Evolutionary conservation across 306 rosid genomes (phyloP), one percentile per base, ranked within the genome.

Genomic region (Canavalia gladiata): DNA sequence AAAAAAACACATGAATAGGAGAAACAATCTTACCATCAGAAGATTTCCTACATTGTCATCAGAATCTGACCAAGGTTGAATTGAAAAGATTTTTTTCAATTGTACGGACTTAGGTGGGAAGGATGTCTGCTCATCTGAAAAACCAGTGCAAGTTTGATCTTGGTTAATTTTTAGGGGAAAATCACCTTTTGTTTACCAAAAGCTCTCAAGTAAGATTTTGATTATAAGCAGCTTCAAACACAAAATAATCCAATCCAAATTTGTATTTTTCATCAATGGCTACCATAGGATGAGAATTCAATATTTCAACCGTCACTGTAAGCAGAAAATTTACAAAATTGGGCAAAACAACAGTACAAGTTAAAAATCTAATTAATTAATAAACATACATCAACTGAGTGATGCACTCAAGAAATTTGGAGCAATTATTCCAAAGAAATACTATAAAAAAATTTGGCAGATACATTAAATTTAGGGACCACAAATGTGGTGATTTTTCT

Each of bases 21-120:
- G 56, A 41, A 46, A 18, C 58, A 68, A 66, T 70, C 92, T 83
- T 84, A 92, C 97, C 97, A 91, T 91, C 55, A 92, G 86, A 84
- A 92, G 94, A 74, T 90, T 87, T 45, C 92, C 97, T 29, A 88
- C 34, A 29, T 86, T 89, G 68, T 89, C 92, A 47, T 92, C 92
- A 69, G 94, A 89, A 83, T 88, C 91, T 72, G 76, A 81, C 97
- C 97, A 92, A 52, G 97, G 97, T 78, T 84, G 90, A 82, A 82
- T 57, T 8, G 86, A 74, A 70, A 91, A 91, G 42, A 93, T 90
- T 83, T 62, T 88, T 83, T 89, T 92, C 92, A 92, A 82, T 37
- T 74, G 84, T 49, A 88, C 89, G 43, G 75, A 69, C 80, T 86
- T 81, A 11, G 97, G 91, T 46, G 95, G 97, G 75, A 92, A 92